A percentile compares a stretch with the other conserved stretches of the same genome.
Evolutionary conservation across 495 filamentous ascomycete genomes (phyloP).

Genomic region (Cercophora newfieldiana): DNA sequence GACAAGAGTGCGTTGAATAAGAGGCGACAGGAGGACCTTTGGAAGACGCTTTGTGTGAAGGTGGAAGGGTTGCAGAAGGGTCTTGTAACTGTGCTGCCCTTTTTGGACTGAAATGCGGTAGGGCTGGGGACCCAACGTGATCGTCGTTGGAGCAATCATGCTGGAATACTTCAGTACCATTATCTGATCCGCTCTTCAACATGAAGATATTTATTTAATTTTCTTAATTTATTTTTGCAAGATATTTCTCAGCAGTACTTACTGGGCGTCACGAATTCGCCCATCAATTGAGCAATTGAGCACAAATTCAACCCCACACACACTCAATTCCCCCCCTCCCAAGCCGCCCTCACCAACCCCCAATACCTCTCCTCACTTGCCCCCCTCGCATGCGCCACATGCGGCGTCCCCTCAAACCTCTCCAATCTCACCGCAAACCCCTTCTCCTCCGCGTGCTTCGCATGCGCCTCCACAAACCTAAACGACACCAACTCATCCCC

Average conservation of each 20-base stretch:
- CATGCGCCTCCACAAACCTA: conserved; percentile 35
- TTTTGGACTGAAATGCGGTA: background rate
- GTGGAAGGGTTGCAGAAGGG: conserved; percentile 13
- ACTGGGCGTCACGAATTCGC: no score
- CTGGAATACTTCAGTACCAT: no score
- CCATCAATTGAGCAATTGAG: no score
- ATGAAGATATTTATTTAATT: no score
- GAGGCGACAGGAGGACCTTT: conserved; percentile 10
- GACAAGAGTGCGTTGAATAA: conserved; percentile 3
- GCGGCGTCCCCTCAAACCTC: conserved; percentile 33
- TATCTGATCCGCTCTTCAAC: no score
- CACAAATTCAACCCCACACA: background rate
- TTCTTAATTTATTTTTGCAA: no score
- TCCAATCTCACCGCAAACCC: conserved; percentile 33
- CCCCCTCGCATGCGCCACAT: conserved; percentile 39
- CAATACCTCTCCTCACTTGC: conserved; percentile 37
- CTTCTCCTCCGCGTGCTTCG: conserved; percentile 24
- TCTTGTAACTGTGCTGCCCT: background rate
- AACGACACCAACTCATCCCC: conserved; percentile 37
- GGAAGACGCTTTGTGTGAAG: conserved; percentile 15
- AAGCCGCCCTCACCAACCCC: conserved; percentile 32
- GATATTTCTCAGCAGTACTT: no score
- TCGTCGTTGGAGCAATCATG: no score
- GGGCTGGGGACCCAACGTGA: no score
- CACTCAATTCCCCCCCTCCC: conserved; percentile 22